These are phyloP conservation scores for Camellia japonica DNA, from an alignment of 148 eudicot genomes.

Conservation along the genomic window DNA sequence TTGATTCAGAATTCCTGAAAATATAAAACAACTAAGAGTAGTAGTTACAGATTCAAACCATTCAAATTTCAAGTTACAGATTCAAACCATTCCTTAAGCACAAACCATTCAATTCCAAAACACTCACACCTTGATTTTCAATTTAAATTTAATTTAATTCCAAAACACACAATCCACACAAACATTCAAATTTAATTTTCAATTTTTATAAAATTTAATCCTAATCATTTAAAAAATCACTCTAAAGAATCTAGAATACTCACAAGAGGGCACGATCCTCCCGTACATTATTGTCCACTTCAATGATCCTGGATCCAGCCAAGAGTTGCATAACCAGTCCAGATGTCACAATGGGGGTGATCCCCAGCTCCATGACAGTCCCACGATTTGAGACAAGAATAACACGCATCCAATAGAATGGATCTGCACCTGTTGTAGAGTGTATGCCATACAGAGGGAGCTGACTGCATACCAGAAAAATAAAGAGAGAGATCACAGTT, in stretches of 20 bases:
- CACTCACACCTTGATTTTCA: too few relatives aligned
- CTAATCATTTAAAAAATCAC: too few relatives aligned
- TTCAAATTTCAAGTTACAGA: too few relatives aligned
- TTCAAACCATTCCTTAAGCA: too few relatives aligned
- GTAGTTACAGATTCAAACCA: too few relatives aligned
- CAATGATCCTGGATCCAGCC: constrained; percentile 84
- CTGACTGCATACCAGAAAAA: constrained; percentile 85
- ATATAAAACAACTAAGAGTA: too few relatives aligned
- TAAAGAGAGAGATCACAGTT: constrained; percentile 78
- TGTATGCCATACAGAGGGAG: constrained; percentile 90
- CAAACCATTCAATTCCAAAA: too few relatives aligned
- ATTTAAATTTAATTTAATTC: too few relatives aligned
- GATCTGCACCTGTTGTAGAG: constrained; percentile 73
- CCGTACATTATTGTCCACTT: constrained; percentile 81
- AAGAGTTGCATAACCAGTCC: constrained; percentile 83
- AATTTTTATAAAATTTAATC: too few relatives aligned
- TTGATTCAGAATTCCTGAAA: too few relatives aligned
- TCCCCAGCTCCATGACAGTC: constrained; percentile 87
- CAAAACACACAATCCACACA: too few relatives aligned
- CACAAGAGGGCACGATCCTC: constrained; percentile 85
- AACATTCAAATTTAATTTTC: too few relatives aligned
- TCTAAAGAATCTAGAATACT: constrained; percentile 18
- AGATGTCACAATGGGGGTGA: constrained; percentile 87
- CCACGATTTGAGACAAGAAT: constrained; percentile 86
- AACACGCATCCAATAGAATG: constrained; percentile 90